These are phyloP conservation scores for Microdochium trichocladiopsis DNA, from an alignment of 2,329 filamentous ascomycete species.

Conservation along the genomic window DNA sequence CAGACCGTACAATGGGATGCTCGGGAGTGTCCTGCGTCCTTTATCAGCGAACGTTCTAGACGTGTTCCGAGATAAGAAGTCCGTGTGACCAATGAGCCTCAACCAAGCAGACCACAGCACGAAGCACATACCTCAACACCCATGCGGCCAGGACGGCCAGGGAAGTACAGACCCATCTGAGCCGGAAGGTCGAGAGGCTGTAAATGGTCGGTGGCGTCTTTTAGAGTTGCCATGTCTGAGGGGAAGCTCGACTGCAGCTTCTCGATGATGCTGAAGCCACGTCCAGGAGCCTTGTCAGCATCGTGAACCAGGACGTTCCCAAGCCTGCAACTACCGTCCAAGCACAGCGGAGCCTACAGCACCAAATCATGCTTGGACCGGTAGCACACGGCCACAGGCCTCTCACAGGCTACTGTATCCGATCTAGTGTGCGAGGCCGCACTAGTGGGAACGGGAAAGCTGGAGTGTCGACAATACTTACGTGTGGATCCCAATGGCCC, in stretches of 20 bases:
- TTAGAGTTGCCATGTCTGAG: conserved; percentile 10
- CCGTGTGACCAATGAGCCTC: no score
- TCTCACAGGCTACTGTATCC: background rate
- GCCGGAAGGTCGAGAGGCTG: conserved; percentile 6
- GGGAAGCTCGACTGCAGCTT: conserved; percentile 6
- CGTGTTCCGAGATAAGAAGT: no score
- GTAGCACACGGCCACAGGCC: no score
- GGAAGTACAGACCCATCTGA: conserved; percentile 6
- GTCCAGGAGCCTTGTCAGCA: background rate
- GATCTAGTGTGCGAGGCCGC: background rate
- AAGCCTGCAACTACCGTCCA: no score
- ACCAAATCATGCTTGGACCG: no score
- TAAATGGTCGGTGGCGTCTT: conserved; percentile 6
- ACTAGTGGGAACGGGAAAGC: background rate
- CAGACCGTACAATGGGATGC: conserved; percentile 9
- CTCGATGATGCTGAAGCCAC: conserved; percentile 5
- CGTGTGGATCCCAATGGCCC: conserved; percentile 11
- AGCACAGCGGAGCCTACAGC: no score
- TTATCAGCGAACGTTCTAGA: no score
- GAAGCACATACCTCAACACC: background rate
- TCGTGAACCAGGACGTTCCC: no score
- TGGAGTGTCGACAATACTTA: conserved; percentile 2
- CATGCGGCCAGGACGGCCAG: background rate
- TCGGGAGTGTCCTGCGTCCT: background rate
- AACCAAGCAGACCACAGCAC: no score